phyloP scores from a whole-genome alignment of 192 early-diverging fungal species.

The Gryganskiella cystojenkinii region DNA sequence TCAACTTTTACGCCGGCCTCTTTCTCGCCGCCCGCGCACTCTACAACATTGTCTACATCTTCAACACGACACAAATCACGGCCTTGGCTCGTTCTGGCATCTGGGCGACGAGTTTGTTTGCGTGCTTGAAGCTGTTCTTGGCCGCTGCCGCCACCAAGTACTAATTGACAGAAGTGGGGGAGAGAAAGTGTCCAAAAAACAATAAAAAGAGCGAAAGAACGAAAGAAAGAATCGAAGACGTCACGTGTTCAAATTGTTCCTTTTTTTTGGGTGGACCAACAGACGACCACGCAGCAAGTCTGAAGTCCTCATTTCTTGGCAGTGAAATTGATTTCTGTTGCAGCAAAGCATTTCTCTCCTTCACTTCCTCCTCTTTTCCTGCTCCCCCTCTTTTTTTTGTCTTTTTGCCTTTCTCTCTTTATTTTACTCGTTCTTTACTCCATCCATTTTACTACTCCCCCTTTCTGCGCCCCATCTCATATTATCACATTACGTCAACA shows the following conservation, averaged over 20 bases:
- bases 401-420: neutral
- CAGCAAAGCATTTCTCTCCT: neutral
- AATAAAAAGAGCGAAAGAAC: neutral
- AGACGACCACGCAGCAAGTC: neutral
- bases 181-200: neutral
- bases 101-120: slow-evolving; percentile 27
- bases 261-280: neutral
- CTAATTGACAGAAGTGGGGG: neutral
- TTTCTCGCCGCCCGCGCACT: slow-evolving; percentile 24
- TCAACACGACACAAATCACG: slow-evolving; percentile 29
- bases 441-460: neutral
- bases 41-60: slow-evolving; percentile 36
- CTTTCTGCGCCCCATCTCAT: neutral
- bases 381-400: neutral
- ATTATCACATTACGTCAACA: neutral
- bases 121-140: slow-evolving; percentile 44
- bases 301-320: no score
- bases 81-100: slow-evolving; percentile 26
- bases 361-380: neutral
- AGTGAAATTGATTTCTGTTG: no score
- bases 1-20: slow-evolving; percentile 30
- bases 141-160: slow-evolving; percentile 44
- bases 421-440: neutral
- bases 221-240: neutral
- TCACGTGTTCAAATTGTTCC: neutral